These are phyloP conservation scores for Neurospora sublineolata DNA, from an alignment of 495 filamentous ascomycete genomes.

Conservation along the genomic window DNA sequence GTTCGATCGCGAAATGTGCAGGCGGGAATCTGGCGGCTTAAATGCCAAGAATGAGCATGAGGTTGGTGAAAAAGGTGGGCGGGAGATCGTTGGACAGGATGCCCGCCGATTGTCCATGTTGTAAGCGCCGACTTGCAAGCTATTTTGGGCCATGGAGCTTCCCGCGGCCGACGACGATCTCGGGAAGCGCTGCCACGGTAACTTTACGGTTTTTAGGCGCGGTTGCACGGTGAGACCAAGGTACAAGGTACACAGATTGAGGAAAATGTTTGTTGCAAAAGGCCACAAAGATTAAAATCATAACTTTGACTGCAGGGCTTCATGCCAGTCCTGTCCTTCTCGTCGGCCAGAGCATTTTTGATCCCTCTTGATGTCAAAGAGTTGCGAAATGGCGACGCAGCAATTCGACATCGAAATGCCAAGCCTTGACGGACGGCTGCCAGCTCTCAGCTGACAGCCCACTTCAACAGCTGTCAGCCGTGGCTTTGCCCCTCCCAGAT, in stretches of 20 bases:
- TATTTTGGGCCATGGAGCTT: background rate
- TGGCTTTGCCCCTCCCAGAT: background rate
- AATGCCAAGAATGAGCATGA: background rate
- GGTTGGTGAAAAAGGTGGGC: background rate
- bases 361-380: background rate
- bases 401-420: background rate
- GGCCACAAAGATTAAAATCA: too few relatives aligned
- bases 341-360: background rate
- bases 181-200: background rate
- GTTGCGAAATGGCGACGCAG: background rate
- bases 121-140: background rate
- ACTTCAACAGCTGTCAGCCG: background rate
- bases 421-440: background rate
- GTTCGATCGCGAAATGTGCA: background rate
- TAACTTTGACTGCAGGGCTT: too few relatives aligned
- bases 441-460: background rate
- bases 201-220: background rate
- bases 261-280: background rate
- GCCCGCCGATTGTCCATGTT: background rate
- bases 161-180: background rate
- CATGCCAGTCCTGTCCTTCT: background rate
- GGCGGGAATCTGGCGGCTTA: background rate
- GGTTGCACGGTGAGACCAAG: background rate
- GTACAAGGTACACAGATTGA: background rate
- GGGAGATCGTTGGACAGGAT: background rate